Percentiles rank a stretch among this genome's conserved stretches.
Conservation (phyloP, 2,329 filamentous ascomycete species). For the Trichophyton mentagrophytes region DNA sequence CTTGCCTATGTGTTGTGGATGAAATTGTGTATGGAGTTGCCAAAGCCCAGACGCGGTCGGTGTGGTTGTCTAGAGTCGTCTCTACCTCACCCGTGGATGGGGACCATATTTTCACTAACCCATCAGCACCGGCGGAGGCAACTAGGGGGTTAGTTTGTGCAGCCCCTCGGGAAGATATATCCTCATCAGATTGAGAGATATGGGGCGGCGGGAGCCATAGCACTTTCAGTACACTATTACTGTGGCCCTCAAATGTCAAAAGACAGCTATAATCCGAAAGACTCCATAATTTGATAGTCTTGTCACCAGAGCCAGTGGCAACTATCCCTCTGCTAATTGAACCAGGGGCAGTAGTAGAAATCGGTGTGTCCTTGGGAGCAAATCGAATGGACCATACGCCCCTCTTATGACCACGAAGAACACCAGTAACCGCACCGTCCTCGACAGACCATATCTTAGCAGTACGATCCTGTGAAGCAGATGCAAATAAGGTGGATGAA, state of each 20-base stretch:
- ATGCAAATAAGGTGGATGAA: conserved; percentile 70
- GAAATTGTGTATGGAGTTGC: conserved; percentile 46
- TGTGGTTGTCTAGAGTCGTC: conserved; percentile 90
- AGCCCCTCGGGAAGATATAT: conserved; percentile 19
- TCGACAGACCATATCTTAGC: conserved; percentile 93
- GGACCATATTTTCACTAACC: conserved; percentile 94
- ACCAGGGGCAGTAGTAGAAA: conserved; percentile 58
- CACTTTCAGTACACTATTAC: conserved; percentile 88
- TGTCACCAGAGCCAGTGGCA: conserved; percentile 86
- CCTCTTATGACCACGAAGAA: conserved; percentile 80
- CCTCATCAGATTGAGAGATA: conserved; percentile 23
- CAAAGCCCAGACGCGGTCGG: conserved; percentile 87
- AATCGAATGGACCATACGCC: conserved; percentile 96
- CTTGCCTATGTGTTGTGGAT: conserved; percentile 21
- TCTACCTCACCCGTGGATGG: conserved; percentile 71
- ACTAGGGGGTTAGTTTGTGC: conserved; percentile 35
- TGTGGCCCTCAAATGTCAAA: conserved; percentile 89
- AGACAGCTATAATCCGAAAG: conserved; percentile 84
- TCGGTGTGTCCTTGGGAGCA: conserved; percentile 63
- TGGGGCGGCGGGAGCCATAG: conserved; percentile 58
- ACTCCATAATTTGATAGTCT: conserved; percentile 92
- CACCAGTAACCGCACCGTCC: conserved; percentile 80
- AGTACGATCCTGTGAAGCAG: conserved; percentile 88
- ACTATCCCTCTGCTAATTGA: conserved; percentile 64
- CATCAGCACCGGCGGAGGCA: conserved; percentile 82